Evolutionary conservation across 306 rosid genomes (phyloP).

Genomic region (Malus orientalis): DNA sequence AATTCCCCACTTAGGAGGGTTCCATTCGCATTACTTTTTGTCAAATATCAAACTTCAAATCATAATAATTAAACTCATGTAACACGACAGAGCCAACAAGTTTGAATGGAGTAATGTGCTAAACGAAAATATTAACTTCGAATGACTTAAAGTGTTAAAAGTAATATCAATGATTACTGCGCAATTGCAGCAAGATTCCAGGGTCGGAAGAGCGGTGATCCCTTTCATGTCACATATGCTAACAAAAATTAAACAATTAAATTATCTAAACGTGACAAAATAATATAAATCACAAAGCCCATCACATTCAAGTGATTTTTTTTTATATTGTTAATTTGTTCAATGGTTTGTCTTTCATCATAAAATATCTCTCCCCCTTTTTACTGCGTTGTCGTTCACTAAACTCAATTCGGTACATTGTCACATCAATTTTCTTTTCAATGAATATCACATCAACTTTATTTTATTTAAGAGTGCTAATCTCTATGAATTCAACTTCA

Average conservation of each 20-base stretch:
- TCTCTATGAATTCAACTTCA: too few species aligned
- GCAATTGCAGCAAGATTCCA: background rate
- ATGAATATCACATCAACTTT: too few species aligned
- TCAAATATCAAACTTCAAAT: background rate
- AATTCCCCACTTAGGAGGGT: too few species aligned
- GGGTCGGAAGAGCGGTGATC: background rate
- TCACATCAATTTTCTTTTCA: too few species aligned
- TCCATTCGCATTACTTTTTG: background rate
- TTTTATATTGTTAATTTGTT: background rate
- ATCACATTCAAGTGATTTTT: background rate
- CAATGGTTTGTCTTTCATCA: background rate
- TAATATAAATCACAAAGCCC: background rate
- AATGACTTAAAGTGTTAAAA: background rate
- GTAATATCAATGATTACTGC: background rate
- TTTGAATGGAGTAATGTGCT: background rate
- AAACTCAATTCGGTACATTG: background rate
- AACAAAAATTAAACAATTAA: background rate
- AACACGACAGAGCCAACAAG: background rate
- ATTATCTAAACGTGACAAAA: background rate
- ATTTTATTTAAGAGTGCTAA: too few species aligned
- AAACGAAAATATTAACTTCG: background rate
- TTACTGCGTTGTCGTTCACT: background rate
- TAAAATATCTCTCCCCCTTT: too few species aligned
- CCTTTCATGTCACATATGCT: background rate
- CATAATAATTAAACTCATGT: background rate